Evolutionary conservation across 2,329 filamentous ascomycete species (phyloP).

Genomic region (Purpureocillium takamizusanense): DNA sequence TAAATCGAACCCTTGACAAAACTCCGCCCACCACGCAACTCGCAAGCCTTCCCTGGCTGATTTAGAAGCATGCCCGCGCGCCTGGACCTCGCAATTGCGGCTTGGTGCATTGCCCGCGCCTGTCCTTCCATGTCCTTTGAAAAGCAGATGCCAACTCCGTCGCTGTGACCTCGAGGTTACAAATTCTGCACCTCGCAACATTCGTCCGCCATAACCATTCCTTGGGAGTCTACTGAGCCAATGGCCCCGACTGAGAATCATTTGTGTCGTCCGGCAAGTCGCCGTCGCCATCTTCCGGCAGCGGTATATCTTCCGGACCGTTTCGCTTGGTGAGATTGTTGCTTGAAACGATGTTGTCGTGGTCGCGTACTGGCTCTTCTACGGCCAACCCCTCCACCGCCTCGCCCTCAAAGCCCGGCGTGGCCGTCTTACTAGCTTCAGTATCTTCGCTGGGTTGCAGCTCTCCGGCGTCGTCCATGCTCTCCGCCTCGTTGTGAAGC

Average conservation of each 20-base stretch:
- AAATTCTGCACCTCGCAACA: neutral
- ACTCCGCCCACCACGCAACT: no score
- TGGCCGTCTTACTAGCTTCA: no score
- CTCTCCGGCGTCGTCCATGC: no score
- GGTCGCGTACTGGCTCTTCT: no score
- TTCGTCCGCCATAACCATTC: neutral
- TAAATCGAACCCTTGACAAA: no score
- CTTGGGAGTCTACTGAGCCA: no score
- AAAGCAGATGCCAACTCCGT: constrained; percentile 12
- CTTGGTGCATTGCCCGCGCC: neutral
- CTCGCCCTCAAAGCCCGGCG: neutral
- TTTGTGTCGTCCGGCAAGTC: neutral
- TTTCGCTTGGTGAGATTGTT: neutral
- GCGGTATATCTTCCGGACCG: neutral
- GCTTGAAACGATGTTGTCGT: neutral
- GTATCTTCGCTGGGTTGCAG: no score
- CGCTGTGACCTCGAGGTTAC: constrained; percentile 14
- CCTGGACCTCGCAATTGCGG: no score
- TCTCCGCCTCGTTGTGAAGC: constrained; percentile 20
- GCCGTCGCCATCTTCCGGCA: neutral
- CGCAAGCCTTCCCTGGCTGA: no score
- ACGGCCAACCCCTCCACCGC: neutral
- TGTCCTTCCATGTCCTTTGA: no score
- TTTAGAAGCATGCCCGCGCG: no score
- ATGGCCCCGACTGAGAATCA: neutral